Evolutionary conservation across 1,139 yeast genomes (phyloP), one percentile per base, ranked within the genome.

Genomic region (Protomyces inouyei): DNA sequence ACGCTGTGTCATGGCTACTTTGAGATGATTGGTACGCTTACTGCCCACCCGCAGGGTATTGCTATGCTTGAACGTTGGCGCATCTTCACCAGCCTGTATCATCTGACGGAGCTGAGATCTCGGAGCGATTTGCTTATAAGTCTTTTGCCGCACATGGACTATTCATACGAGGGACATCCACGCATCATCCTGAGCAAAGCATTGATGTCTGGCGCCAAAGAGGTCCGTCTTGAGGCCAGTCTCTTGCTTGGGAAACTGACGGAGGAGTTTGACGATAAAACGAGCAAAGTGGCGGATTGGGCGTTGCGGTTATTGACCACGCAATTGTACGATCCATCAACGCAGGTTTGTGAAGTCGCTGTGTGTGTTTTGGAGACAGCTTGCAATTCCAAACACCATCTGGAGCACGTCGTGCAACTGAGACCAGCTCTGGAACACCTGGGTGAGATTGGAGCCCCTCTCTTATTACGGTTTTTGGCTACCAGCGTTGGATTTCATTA

Each of bases 1-100:
- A 88, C 96, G 0, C 76, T 88, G 37, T 83, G 90, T 60, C 76
- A 79, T 67, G 98, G 97, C 0, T 93, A 92, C 73, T 81, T 93
- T 67, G 82, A 83, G 66, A 82, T 93, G 70, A 76, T 93, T 18
- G 97, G 97, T 0, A 84, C 86, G 0, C 75, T 93, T 37, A 83
- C 91, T 14, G 77, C 81, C 1, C 80, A 82, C 55, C 73, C 77
- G 0, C 79, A 81, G 55, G 98, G 98, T 0, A 75, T 88, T 23
- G 80, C 79, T 51, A 78, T 92, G 71, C 74, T 93, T 68, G 86
- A 85, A 61, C 85, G 88, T 68, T 88, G 96, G 95, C 87, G 91
- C 70, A 82, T 92, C 69, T 88, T 89, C 75, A 90, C 87, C 66
- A 84, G 88, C 75, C 79, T 91, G 65, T 86, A 87, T 70, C 90